phyloP scores from a whole-genome alignment of 352 stramenopile species.

The Phytophthora chlamydospora region DNA sequence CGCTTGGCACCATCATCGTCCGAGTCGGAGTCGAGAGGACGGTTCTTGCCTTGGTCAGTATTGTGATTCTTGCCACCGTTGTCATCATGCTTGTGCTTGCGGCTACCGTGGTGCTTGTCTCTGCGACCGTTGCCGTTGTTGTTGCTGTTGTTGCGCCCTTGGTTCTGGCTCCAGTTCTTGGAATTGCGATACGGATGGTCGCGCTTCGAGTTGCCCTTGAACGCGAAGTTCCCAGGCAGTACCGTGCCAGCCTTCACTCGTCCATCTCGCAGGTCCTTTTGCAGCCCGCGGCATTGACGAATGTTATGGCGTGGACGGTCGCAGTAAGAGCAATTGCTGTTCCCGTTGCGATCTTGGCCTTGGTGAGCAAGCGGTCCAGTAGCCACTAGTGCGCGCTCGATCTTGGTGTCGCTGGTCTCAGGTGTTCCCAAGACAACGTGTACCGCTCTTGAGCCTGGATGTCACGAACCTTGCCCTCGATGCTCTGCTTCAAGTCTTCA shows the following conservation, averaged over 20 bases:
- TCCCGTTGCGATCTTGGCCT: too few relatives aligned
- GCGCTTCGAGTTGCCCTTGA: conserved; percentile 9
- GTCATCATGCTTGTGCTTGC: too few relatives aligned
- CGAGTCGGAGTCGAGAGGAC: neutral
- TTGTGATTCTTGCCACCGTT: too few relatives aligned
- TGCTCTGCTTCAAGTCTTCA: conserved; percentile 1
- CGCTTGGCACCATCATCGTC: neutral
- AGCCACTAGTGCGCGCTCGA: neutral
- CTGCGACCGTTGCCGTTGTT: too few relatives aligned
- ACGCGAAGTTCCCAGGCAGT: conserved; percentile 7
- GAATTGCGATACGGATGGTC: conserved; percentile 7
- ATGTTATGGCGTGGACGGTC: conserved; percentile 7
- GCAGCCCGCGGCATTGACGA: conserved; percentile 37
- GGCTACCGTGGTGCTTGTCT: neutral
- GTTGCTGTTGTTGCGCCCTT: too few relatives aligned
- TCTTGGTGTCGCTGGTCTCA: neutral
- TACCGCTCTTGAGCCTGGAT: neutral
- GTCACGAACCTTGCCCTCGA: neutral
- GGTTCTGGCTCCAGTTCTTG: too few relatives aligned
- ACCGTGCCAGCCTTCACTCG: conserved; percentile 3
- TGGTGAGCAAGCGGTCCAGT: too few relatives aligned
- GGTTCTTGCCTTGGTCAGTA: neutral
- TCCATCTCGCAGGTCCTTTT: conserved; percentile 3
- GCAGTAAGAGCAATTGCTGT: neutral
- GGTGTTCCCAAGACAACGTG: neutral